Base-by-base conservation (phyloP, 2,329 filamentous ascomycete species). In the Bisporella sp. region DNA sequence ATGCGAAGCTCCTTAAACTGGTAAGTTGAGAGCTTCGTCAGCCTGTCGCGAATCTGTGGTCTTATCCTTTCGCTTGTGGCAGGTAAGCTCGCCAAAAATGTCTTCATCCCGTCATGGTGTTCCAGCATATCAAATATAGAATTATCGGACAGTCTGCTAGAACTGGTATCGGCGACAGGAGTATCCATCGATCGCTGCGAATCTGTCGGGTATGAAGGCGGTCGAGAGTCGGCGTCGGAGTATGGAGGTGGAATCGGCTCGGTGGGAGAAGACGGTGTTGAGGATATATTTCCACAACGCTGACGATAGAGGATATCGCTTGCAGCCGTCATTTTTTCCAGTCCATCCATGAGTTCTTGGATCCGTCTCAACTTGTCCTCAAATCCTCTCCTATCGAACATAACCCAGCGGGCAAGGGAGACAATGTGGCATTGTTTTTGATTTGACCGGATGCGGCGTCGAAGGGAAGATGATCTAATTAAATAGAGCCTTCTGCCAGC, bases 361-460 rank as follows among this genome's bases (percentile, higher is more conserved):
- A 61, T 30, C 40, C 44, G 45, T 21, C 47, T 49, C 13, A 61
- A 50, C 35, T 56, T 59, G 5, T 55, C 53, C n/a, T 59, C 52
- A 29, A 61, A 61, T 45, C 41, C 56, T 30, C 50, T 56, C 31
- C 51, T 54, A 46, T 60, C 59, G n/a, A 54, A 50, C 37, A 54
- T 41, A 7, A 56, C 46, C 59, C 59, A 61, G 48, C 57, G 58
- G 6, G 54, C 50, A 31, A 60, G 50, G 21, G 49, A 46, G 13
- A 59, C 39, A 33, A 56, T 56, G 6, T 57, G 58, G 31, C 55
- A 58, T 35, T 57, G 57, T 37, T 54, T 57, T 21, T 21, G 21
- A 37, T 57, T 57, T 28, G 54, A 50, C 47, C 42, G 42, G 32
- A 59, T 55, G 6, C 55, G 54, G 41, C 55, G 47, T 31, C 51